Base-by-base conservation (phyloP, 2,329 filamentous ascomycete species). In the Colletotrichum truncatum region DNA sequence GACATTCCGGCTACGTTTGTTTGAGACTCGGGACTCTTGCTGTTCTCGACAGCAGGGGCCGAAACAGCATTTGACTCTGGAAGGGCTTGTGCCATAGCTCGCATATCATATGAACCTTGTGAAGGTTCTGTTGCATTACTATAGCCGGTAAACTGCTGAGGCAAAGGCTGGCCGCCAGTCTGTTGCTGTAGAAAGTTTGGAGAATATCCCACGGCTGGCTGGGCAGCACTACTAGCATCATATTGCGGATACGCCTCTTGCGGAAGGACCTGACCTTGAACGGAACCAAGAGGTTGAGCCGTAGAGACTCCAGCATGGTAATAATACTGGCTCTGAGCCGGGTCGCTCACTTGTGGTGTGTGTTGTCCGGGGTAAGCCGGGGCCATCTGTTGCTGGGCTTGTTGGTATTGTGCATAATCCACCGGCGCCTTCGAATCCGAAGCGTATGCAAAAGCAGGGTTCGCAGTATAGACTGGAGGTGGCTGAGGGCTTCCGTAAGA, bases 381-480 rank as follows among this genome's bases (percentile, higher is more conserved):
- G n/a, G 11, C 25, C 30, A 26, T n/a, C 12, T 18, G 32, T 9
- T 51, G 4, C 10, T 51, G 26, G 26, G 18, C 26, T 51, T 30
- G 25, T 11, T 11, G 25, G n/a, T 30, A 21, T 26, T 28, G 26
- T 4, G 10, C 7, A 18, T 28, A 30, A 8, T 8, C 45, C 21
- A 21, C 12, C n/a, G 62, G 21, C 18, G 62, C 25, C 30, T 49
- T 38, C 6, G 36, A 48, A 28, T 56, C 48, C 7, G 54, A 36
- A 10, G 34, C 34, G 25, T 30, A 60, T 12, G 21, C 32, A 18
- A 18, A 26, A 41, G 18, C 25, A 3, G 55, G 41, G 6, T 41
- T 60, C 12, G 16, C 51, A 7, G 23, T 23, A 45, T 66, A 66
- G 34, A 49, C 57, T n/a, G 57, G 63, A 26, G 57, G 63, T 23